These are phyloP conservation scores for Neurospora sp. DNA, from an alignment of 495 filamentous ascomycete species.

Conservation along the genomic window DNA sequence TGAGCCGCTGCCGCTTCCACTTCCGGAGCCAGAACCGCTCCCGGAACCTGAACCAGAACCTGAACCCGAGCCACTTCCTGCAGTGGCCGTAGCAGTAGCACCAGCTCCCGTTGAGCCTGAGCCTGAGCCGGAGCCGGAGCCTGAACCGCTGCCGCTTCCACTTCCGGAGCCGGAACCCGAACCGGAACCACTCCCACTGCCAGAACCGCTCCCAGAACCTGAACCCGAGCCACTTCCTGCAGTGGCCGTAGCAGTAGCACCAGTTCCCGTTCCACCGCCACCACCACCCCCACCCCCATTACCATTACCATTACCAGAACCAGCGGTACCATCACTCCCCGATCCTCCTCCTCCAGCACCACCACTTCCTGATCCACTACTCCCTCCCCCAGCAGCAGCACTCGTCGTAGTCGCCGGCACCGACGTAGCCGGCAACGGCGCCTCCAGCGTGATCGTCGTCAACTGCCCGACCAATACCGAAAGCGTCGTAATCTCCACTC, in stretches of 20 bases:
- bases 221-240: not conserved
- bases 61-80: not conserved
- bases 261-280: not conserved
- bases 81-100: not conserved
- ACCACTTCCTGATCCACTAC: not conserved
- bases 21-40: not conserved
- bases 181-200: not conserved
- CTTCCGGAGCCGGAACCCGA: not conserved
- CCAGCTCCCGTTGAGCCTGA: not conserved
- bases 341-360: not conserved
- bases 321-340: not conserved
- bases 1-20: no score
- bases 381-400: not conserved
- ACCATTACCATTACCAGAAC: not conserved
- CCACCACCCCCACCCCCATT: not conserved
- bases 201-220: not conserved
- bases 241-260: not conserved
- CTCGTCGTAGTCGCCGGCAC: slow-evolving; percentile 5
- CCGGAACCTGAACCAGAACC: not conserved
- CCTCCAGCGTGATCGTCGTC: slow-evolving; percentile 22
- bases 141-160: not conserved
- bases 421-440: slow-evolving; percentile 5
- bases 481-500: slow-evolving; percentile 25
- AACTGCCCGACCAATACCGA: slow-evolving; percentile 23
- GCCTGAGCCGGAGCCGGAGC: not conserved